Percentiles rank a stretch among this genome's conserved stretches.
phyloP scores from a whole-genome alignment of 148 eudicot species.

The Rhododendron ferrugineum region DNA sequence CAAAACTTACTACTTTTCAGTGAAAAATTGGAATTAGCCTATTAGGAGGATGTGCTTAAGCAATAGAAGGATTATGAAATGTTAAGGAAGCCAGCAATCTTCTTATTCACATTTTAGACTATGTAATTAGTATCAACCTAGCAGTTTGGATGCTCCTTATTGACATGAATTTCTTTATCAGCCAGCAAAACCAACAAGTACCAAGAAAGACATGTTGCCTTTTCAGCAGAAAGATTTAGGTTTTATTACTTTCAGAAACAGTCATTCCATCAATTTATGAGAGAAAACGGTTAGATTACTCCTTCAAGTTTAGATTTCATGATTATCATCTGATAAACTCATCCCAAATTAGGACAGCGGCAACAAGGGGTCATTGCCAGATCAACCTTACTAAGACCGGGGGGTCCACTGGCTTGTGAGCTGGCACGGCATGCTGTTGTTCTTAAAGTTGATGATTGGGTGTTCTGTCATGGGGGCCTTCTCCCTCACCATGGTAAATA shows the following conservation, averaged over 20 bases:
- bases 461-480: slow-evolving; percentile 98
- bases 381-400: slow-evolving; percentile 78
- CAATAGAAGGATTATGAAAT: not conserved
- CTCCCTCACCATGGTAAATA: slow-evolving; percentile 95
- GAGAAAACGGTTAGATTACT: not conserved
- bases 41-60: not conserved
- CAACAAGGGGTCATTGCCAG: slow-evolving; percentile 90
- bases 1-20: not conserved
- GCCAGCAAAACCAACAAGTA: not conserved
- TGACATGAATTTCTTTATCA: not conserved
- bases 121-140: not conserved
- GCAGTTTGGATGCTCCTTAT: not conserved
- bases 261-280: not conserved
- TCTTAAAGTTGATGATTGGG: slow-evolving; percentile 90
- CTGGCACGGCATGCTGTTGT: slow-evolving; percentile 82
- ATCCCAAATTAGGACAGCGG: slow-evolving; percentile 82
- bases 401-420: slow-evolving; percentile 86
- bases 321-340: slow-evolving; percentile 21
- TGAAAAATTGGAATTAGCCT: not conserved
- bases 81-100: not conserved
- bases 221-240: not conserved
- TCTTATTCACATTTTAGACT: not conserved
- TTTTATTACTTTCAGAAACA: not conserved
- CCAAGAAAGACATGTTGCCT: not conserved
- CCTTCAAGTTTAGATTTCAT: not conserved